Evolutionary conservation across 2,329 filamentous ascomycete genomes (phyloP), one percentile per base, ranked within the genome.

Genomic region (Lasiodiplodia theobromae): DNA sequence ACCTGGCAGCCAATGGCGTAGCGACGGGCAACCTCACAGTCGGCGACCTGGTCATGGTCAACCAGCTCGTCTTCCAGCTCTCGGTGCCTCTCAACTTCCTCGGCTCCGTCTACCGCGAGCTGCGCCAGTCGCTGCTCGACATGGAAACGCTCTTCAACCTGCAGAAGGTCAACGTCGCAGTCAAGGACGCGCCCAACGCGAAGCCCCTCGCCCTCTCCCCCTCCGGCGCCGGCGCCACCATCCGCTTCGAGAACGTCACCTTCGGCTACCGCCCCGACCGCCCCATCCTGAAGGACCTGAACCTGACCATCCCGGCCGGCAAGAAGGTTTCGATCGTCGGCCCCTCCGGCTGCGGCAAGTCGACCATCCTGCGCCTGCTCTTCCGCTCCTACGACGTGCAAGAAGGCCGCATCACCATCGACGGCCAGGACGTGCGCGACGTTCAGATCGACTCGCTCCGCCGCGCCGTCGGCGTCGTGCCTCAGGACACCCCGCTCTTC

Each of bases 91-190:
- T 99, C 70, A 99, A 99, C 84, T 99, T 99, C 80, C 85, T 99
- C 4, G 96, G 96, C n/a, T 97, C 94, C 16, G 95, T 99, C 14
- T 99, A 99, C 79, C 91, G 96, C 73, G 96, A 99, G 82, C 86
- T 99, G 66, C 88, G 96, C 68, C 96, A 99, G 82, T 97, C 93
- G 25, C 85, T 99, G 54, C 85, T 99, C 40, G 96, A 99, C 78
- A 99, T 99, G 96, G 96, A 98, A 81, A 98, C 96, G 0, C 86
- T 99, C 6, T 99, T 99, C 85, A 97, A 93, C 78, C 86, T 99
- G 38, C 96, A 99, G 80, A 98, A 97, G 79, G 95, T 98, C 77
- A 97, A 98, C 73, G 90, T 97, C 14, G 89, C 87, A 47, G 92
- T 99, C 77, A 90, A 88, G 74, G 94, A 99, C 74, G 86, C 87